Evolutionary conservation across 805 yeast genomes (phyloP).

Genomic region (Candida morakotiae): DNA sequence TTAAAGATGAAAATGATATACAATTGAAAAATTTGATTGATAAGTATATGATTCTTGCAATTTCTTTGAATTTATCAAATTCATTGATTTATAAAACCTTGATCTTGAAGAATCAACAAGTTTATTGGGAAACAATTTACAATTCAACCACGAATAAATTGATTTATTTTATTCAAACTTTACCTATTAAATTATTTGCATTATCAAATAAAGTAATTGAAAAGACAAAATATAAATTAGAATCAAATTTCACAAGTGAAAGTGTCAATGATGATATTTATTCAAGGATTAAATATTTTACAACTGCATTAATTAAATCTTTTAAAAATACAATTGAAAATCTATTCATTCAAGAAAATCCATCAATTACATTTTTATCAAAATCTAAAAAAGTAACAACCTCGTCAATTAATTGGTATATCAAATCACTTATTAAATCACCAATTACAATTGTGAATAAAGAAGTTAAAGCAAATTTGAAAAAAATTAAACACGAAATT

Average conservation of each 20-base stretch:
- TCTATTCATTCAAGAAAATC: constrained; percentile 12
- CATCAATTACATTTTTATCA: constrained; percentile 13
- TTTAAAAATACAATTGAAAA: constrained; percentile 6
- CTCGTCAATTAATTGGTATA: constrained; percentile 1
- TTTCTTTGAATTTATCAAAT: constrained; percentile 26
- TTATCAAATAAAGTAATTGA: constrained; percentile 9
- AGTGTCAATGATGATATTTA: constrained; percentile 14
- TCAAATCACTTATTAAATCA: constrained; percentile 10
- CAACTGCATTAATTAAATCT: constrained; percentile 5
- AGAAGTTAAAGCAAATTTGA: constrained; percentile 23
- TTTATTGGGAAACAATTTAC: constrained; percentile 31
- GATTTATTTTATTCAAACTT: constrained; percentile 30
- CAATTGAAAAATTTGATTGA: constrained; percentile 16
- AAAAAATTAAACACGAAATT: constrained; percentile 18
- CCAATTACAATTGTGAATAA: constrained; percentile 20
- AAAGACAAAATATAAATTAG: constrained; percentile 2
- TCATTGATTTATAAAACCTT: constrained; percentile 31
- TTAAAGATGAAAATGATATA: constrained; percentile 3
- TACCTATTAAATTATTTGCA: constrained; percentile 24
- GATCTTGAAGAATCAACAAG: constrained; percentile 25
- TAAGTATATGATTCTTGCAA: constrained; percentile 19
- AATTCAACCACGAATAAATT: constrained; percentile 21
- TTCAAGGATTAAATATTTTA: constrained; percentile 11
- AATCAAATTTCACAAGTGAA: constrained; percentile 2
- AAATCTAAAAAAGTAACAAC: not conserved